A percentile compares a stretch with the other conserved stretches of the same genome.
phyloP scores from a whole-genome alignment of 345 rosid species.

The Excoecaria cochinchinensis region DNA sequence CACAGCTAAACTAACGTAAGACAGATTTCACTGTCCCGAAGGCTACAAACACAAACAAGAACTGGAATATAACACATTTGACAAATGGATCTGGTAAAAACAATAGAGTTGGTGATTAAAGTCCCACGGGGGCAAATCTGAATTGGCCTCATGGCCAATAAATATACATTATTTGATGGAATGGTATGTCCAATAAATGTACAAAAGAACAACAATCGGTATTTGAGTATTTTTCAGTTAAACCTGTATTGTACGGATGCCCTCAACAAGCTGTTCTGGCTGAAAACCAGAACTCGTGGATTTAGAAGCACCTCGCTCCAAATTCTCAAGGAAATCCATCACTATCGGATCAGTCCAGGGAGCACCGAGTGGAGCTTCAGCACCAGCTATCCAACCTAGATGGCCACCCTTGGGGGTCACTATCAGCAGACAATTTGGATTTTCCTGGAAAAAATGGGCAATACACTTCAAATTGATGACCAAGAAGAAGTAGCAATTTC shows the following conservation, averaged over 20 bases:
- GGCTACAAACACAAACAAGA: too few species aligned
- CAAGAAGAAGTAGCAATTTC: neutral
- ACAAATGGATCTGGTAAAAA: too few species aligned
- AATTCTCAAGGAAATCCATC: conserved; percentile 78
- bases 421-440: conserved; percentile 72
- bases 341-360: conserved; percentile 81
- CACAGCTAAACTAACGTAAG: too few species aligned
- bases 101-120: too few species aligned
- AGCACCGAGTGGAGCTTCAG: conserved; percentile 69
- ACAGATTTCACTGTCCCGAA: too few species aligned
- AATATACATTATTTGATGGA: too few species aligned
- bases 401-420: conserved; percentile 92
- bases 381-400: conserved; percentile 89
- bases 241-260: conserved; percentile 32
- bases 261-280: conserved; percentile 19
- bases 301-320: conserved; percentile 39
- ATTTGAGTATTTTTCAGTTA: conserved; percentile 10
- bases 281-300: conserved; percentile 6
- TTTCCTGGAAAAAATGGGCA: conserved; percentile 44
- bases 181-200: too few species aligned
- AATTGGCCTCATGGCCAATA: too few species aligned
- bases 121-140: too few species aligned
- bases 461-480: neutral
- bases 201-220: neutral
- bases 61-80: too few species aligned